Conservation (phyloP, 2,329 filamentous ascomycete genomes). For the Thielaviopsis euricoi region DNA sequence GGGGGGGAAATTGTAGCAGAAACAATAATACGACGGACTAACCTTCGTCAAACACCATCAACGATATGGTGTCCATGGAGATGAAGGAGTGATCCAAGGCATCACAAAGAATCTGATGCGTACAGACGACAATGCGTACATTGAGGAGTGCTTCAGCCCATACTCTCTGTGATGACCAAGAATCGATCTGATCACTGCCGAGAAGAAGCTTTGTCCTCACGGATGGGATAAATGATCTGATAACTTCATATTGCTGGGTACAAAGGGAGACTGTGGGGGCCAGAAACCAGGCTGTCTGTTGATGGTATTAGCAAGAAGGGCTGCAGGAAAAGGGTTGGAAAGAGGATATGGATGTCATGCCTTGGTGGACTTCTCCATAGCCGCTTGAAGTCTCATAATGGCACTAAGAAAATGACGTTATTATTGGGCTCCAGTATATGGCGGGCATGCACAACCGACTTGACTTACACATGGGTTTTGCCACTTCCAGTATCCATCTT, state of each 20-base stretch:
- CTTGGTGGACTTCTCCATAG: background rate
- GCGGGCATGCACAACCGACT: background rate
- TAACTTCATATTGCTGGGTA: conserved; percentile 45
- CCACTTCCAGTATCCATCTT: conserved; percentile 71
- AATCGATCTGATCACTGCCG: conserved; percentile 52
- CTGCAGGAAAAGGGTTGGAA: background rate
- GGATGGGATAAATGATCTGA: conserved; percentile 41
- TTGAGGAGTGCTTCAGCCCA: conserved; percentile 53
- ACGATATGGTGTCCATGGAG: conserved; percentile 39
- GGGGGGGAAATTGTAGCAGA: background rate
- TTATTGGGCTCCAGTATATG: background rate
- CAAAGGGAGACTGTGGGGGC: conserved; percentile 53
- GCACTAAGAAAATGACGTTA: conserved; percentile 2
- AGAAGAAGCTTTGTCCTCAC: conserved; percentile 46
- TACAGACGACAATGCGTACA: conserved; percentile 59
- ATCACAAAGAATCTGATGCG: conserved; percentile 57
- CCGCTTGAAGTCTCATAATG: conserved; percentile 4
- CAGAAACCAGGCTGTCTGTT: conserved; percentile 55
- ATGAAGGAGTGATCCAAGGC: conserved; percentile 63
- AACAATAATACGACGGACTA: conserved; percentile 12
- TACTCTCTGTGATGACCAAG: conserved; percentile 49
- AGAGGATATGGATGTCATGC: background rate
- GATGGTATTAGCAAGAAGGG: conserved; percentile 13
- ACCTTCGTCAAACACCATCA: conserved; percentile 79
- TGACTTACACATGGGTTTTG: conserved; percentile 59